Conservation (phyloP, 768 basidiomycete genomes). For the Suillus bovinus region DNA sequence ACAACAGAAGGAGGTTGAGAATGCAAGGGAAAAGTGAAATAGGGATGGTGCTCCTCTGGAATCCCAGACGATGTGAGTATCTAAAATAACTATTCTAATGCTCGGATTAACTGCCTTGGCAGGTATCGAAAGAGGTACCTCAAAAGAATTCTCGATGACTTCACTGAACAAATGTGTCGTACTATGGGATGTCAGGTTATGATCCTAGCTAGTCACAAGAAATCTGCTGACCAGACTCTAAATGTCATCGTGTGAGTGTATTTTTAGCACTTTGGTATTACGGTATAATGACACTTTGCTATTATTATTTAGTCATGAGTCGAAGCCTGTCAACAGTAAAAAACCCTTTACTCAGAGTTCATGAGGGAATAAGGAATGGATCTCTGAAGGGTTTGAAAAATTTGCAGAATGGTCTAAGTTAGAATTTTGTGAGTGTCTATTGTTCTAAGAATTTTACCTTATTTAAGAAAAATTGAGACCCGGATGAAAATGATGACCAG, state of each 20-base stretch:
- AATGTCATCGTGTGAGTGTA: background rate
- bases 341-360: background rate
- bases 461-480: background rate
- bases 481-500: background rate
- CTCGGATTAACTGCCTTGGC: background rate
- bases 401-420: background rate
- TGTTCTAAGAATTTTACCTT: background rate
- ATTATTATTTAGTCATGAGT: background rate
- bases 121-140: conserved; percentile 4
- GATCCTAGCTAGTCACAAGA: background rate
- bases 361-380: background rate
- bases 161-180: background rate
- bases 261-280: background rate
- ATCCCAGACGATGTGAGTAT: background rate
- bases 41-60: background rate
- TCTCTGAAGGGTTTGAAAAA: background rate
- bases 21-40: background rate
- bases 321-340: background rate
- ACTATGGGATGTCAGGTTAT: background rate
- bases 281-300: background rate
- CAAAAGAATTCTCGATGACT: background rate
- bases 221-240: background rate
- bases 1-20: background rate
- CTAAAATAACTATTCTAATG: background rate
- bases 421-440: background rate